phyloP scores from a whole-genome alignment of 2,329 filamentous ascomycete species.

The Amylocarpus encephaloides region DNA sequence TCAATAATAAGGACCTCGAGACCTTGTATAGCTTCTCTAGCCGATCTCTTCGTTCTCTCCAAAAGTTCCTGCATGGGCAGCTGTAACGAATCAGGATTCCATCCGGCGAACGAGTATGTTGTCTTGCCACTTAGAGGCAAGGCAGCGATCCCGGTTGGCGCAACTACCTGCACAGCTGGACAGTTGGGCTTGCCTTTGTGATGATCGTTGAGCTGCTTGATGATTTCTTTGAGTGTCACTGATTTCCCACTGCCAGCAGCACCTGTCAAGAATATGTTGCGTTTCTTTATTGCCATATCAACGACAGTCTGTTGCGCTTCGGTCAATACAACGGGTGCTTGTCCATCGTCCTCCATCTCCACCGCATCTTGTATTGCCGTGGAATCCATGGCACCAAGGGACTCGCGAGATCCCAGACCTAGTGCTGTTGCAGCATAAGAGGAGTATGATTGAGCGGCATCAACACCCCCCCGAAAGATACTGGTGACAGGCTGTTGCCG shows the following conservation, averaged over 20 bases:
- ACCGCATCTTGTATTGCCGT: not conserved
- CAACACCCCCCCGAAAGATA: not conserved
- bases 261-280: slow-evolving; percentile 29
- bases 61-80: slow-evolving; percentile 9
- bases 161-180: slow-evolving; percentile 20
- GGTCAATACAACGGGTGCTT: slow-evolving; percentile 16
- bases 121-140: slow-evolving; percentile 25
- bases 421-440: no score
- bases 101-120: slow-evolving; percentile 24
- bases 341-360: not conserved
- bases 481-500: not conserved
- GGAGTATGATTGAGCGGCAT: not conserved
- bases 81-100: slow-evolving; percentile 23
- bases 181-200: not conserved
- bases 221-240: slow-evolving; percentile 21
- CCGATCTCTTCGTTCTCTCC: not conserved
- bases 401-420: not conserved
- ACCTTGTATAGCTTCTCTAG: slow-evolving; percentile 3
- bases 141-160: slow-evolving; percentile 27
- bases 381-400: not conserved
- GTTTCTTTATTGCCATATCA: slow-evolving; percentile 18
- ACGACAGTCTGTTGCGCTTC: slow-evolving; percentile 22
- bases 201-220: slow-evolving; percentile 5
- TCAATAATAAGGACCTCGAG: slow-evolving; percentile 24
- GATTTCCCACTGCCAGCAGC: slow-evolving; percentile 28